Evolutionary conservation across 2,329 filamentous ascomycete species (phyloP).

Genomic region (Cryphonectria japonica): DNA sequence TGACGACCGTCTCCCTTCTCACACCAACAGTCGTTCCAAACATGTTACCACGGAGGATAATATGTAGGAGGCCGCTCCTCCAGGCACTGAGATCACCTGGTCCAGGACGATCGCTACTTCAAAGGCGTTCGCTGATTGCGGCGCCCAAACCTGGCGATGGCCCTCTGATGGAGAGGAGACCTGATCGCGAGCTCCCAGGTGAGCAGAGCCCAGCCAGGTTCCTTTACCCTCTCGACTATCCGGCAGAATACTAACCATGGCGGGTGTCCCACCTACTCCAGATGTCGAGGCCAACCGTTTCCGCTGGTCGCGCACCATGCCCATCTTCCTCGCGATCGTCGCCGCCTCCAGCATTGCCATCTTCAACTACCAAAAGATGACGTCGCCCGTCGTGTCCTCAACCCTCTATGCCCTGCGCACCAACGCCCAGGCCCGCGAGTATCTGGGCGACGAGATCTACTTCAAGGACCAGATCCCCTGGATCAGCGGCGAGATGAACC

Average conservation of each 20-base stretch:
- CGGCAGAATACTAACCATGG: constrained; percentile 2
- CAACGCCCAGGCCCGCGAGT: constrained; percentile 71
- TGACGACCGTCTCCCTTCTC: background rate
- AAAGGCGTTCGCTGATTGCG: constrained; percentile 54
- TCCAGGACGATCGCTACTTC: constrained; percentile 28
- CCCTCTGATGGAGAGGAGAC: constrained; percentile 66
- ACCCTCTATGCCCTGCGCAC: constrained; percentile 92
- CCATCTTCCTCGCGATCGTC: constrained; percentile 77
- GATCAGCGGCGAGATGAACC: constrained; percentile 88
- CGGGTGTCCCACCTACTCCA: constrained; percentile 29
- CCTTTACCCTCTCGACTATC: background rate
- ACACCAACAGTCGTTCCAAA: constrained; percentile 17
- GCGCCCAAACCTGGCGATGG: constrained; percentile 64
- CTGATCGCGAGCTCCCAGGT: constrained; percentile 71
- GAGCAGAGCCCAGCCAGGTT: constrained; percentile 28
- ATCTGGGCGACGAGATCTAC: constrained; percentile 86
- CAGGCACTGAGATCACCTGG: constrained; percentile 16
- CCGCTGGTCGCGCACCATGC: constrained; percentile 74
- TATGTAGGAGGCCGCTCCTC: constrained; percentile 26
- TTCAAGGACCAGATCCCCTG: constrained; percentile 79
- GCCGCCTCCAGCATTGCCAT: constrained; percentile 77
- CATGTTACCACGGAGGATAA: constrained; percentile 26
- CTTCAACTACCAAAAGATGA: constrained; percentile 98
- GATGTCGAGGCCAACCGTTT: constrained; percentile 51
- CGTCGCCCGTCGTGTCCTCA: constrained; percentile 82